phyloP scores from a whole-genome alignment of 305 asterid genomes.

The Fraxinus latifolia region DNA sequence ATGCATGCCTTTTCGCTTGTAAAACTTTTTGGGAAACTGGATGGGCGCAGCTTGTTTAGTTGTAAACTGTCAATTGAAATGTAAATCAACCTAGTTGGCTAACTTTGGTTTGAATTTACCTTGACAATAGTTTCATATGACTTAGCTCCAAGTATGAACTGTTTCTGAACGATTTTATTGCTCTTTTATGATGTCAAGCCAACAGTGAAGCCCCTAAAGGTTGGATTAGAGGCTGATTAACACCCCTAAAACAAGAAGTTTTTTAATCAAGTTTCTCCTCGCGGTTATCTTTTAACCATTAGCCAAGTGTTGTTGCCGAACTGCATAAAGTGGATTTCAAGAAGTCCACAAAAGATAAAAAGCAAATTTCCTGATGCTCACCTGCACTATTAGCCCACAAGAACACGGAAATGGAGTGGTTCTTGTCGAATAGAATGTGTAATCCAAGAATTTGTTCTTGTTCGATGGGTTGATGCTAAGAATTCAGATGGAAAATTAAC shows the following conservation, averaged over 20 bases:
- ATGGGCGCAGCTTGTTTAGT: not conserved
- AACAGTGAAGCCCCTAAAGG: not conserved
- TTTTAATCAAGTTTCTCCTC: not conserved
- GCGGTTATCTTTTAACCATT: not conserved
- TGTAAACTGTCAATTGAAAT: not conserved
- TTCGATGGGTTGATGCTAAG: not conserved
- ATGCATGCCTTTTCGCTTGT: not conserved
- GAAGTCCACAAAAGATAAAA: not conserved
- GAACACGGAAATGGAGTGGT: not conserved
- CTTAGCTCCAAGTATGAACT: not conserved
- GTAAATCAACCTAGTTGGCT: not conserved
- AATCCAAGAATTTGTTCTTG: not conserved
- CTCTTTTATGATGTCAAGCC: not conserved
- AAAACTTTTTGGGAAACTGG: not conserved
- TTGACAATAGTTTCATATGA: not conserved
- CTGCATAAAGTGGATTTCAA: not conserved
- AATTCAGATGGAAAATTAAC: not conserved
- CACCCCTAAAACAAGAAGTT: not conserved
- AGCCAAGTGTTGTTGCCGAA: not conserved
- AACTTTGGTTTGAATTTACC: not conserved
- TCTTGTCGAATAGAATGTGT: not conserved
- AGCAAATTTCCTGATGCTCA: not conserved
- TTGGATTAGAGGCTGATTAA: not conserved
- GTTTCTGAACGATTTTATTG: not conserved
- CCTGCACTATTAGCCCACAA: not conserved